Conservation (phyloP, 1,139 yeast genomes). For the Geotrichum klebahnii region DNA sequence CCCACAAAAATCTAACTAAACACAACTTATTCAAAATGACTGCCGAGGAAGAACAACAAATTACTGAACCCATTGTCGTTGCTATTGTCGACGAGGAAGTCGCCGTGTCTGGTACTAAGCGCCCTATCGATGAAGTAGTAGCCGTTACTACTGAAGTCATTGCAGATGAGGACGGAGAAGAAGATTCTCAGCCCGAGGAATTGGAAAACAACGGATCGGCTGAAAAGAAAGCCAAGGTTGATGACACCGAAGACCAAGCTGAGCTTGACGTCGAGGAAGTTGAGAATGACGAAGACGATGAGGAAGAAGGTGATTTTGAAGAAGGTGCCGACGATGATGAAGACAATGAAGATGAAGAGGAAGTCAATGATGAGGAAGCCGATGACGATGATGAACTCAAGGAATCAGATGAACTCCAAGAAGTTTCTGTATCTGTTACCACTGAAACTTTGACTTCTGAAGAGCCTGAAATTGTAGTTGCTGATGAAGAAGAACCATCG, state of each 20-base stretch:
- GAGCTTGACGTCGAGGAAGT: too few relatives aligned
- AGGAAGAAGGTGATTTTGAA: not conserved
- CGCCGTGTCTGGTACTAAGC: not conserved
- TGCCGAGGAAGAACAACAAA: not conserved
- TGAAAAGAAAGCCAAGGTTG: not conserved
- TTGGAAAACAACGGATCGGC: too few relatives aligned
- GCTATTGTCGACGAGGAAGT: not conserved
- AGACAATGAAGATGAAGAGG: not conserved
- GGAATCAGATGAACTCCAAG: constrained; percentile 1
- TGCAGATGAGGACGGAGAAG: not conserved
- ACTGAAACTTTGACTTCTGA: too few relatives aligned
- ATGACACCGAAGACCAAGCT: not conserved
- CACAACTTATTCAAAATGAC: not conserved
- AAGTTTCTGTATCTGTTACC: too few relatives aligned
- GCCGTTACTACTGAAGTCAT: not conserved
- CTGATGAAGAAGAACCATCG: not conserved
- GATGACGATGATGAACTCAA: not conserved
- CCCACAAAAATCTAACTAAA: not conserved
- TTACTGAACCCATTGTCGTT: not conserved
- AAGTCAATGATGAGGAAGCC: not conserved
- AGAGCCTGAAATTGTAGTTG: too few relatives aligned
- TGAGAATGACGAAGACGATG: not conserved
- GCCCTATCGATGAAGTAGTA: not conserved
- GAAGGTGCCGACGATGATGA: not conserved
- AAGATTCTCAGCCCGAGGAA: too few relatives aligned